Base-by-base conservation (phyloP, 305 asterid genomes). In the Fraxinus ornus region DNA sequence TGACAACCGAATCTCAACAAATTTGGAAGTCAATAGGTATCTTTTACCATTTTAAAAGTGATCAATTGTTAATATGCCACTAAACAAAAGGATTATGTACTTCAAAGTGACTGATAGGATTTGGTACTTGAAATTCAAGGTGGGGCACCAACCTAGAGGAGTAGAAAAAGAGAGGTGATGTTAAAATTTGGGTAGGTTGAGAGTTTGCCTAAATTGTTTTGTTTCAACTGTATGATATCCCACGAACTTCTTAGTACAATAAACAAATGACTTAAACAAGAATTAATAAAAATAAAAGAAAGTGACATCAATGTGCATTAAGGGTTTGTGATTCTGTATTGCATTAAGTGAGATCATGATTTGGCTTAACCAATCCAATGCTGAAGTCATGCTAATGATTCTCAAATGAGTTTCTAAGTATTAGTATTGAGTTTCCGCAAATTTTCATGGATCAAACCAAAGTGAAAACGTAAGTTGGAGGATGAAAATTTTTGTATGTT, bases 121-220 rank as follows among this genome's bases (percentile, higher is more conserved):
- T 91, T 89, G 93, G 93, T 88, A 44, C 13, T 81, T 79, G 75
- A 81, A 83, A 79, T 85, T 89, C 92, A 88, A 86, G 86, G 93
- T 89, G 89, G 96, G 93, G 86, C 88, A 90, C 90, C 96, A 88
- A 91, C 81, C 91, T 77, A 33, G 36, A 2, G 36, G 36, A 33
- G 36, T 4, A 33, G 36, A 32, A 32, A 32, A 4, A 32, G 35
- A 32, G 35, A 32, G 35, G 35, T 32, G 5, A 32, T 32, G 35
- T 77, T 75, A 74, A 80, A 81, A 41, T 81, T 70, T 33, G 85
- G 83, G 86, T 85, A 77, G 87, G 88, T 87, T 82, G 75, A 83
- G 86, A 75, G 80, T 82, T 84, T 79, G 85, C 87, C 88, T 80
- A 86, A 83, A 84, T 81, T 79, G 78, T 83, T 83, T 85, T 81